phyloP scores from a whole-genome alignment of 345 rosid species.

The Camelina neglecta region DNA sequence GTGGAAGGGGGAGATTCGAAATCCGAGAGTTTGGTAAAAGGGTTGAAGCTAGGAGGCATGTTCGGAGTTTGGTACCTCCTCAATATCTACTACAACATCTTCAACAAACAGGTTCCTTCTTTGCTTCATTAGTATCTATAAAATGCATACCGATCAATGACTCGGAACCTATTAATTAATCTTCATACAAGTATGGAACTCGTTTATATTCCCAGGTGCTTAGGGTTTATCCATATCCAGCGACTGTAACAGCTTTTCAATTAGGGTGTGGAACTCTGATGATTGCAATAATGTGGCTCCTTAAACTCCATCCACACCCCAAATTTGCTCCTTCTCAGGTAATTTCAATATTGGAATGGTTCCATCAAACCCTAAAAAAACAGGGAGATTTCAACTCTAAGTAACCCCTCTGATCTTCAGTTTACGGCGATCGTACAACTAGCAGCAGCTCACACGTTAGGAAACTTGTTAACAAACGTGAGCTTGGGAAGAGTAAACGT shows the following conservation, averaged over 20 bases:
- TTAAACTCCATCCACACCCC: slow-evolving; percentile 65
- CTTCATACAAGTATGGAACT: background rate
- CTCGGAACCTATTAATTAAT: background rate
- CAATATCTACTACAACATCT: slow-evolving; percentile 76
- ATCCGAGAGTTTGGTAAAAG: slow-evolving; percentile 36
- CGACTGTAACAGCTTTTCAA: slow-evolving; percentile 81
- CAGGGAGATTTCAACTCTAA: too few species aligned
- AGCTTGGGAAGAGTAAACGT: slow-evolving; percentile 80
- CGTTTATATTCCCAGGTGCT: slow-evolving; percentile 55
- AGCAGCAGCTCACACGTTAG: slow-evolving; percentile 79
- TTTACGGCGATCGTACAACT: slow-evolving; percentile 67
- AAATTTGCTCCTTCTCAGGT: slow-evolving; percentile 75
- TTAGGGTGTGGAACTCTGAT: slow-evolving; percentile 74
- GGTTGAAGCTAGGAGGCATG: slow-evolving; percentile 58
- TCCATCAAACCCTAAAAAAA: background rate
- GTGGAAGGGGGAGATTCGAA: slow-evolving; percentile 37
- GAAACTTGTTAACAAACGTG: slow-evolving; percentile 81
- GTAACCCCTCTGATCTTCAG: slow-evolving; percentile 42
- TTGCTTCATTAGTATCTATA: too few species aligned
- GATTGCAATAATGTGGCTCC: slow-evolving; percentile 68
- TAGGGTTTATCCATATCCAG: slow-evolving; percentile 77
- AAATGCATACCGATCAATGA: background rate
- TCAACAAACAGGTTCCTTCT: slow-evolving; percentile 68
- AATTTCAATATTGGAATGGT: background rate
- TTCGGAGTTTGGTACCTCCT: slow-evolving; percentile 72